Base-by-base conservation (phyloP, 192 early-diverging fungal genomes). In the Rhizophagus clarus region DNA sequence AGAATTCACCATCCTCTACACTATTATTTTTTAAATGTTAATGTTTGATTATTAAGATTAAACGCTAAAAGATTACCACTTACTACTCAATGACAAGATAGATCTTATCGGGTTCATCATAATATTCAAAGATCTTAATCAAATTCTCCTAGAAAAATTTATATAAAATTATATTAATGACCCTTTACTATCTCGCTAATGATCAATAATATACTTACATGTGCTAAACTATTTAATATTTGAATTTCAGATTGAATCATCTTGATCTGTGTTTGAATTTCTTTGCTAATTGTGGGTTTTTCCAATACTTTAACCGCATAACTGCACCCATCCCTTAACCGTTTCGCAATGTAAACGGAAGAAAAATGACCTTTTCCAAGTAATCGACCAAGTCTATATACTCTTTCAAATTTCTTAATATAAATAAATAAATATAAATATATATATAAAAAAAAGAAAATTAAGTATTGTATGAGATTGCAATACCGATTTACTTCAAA, bases 1-100 rank as follows among this genome's bases (percentile, higher is more conserved):
- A 99, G 20, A 99, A 85, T 83, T 98, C 97, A 67, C 96, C 96
- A 75, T 94, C 96, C 14, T 89, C 87, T 5, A 94, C 93, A 73
- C 93, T 94, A 45, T 24, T 32, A 45, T 42, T 42, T n/a, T 40
- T 45, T 28, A 40, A 72, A 45, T 7, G 20, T 45, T 26, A 37
- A 11, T 1, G 15, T 5, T 14, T n/a, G 10, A 37, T 37, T 37
- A 45, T 14, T 3, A 9, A 14, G 12, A n/a, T 47, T 47, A 22
- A 40, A 17, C 1, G 20, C 28, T 29, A 72, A 14, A 8, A 34
- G 1, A 24, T 34, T 40, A 17, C 5, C 15, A 26, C 71, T 72
- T 42, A 72, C 71, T 66, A 77, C 17, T 77, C 75, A 32, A 77
- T 77, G 4, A 77, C 29, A 64, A 77, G 37, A 37, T 7, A 56